Conservation (phyloP, 1,284 basidiomycete species). For the Cronartium quercuum region DNA sequence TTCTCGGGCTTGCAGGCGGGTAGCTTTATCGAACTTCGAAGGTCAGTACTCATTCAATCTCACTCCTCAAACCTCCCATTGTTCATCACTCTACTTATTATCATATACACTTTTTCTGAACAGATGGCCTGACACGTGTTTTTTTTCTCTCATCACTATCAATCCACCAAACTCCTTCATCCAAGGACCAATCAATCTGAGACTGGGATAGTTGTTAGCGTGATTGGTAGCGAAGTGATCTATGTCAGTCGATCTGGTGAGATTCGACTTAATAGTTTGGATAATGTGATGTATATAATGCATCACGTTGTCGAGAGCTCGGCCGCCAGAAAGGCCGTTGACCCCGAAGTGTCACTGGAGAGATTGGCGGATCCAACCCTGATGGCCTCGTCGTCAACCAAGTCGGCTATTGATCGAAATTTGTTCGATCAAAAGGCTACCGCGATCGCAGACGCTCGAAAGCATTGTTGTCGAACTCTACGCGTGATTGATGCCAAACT, state of each 20-base stretch:
- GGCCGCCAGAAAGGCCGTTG: constrained; percentile 17
- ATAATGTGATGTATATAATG: constrained; percentile 39
- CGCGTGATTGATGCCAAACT: constrained; percentile 26
- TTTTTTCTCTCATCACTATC: not conserved
- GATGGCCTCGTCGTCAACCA: constrained; percentile 1
- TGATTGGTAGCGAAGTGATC: constrained; percentile 19
- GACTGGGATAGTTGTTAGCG: constrained; percentile 25
- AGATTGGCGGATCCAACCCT: constrained; percentile 7
- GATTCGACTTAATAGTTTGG: constrained; percentile 34
- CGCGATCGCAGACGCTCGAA: constrained; percentile 8
- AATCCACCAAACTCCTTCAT: not conserved
- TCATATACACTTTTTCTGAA: not conserved
- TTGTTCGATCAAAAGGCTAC: constrained; percentile 4
- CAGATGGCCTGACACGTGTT: not conserved
- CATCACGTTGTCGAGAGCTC: constrained; percentile 23
- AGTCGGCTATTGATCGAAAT: constrained; percentile 4
- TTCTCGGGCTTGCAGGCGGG: constrained; percentile 24
- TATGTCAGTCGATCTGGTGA: constrained; percentile 37
- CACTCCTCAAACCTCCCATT: not conserved
- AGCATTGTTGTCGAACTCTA: constrained; percentile 43
- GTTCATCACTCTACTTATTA: no score
- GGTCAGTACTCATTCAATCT: constrained; percentile 12
- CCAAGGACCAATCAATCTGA: constrained; percentile 33
- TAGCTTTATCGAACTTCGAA: constrained; percentile 35
- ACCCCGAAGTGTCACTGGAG: constrained; percentile 18